Conservation (phyloP, 345 rosid genomes). For the Moricandia moricandioides region DNA sequence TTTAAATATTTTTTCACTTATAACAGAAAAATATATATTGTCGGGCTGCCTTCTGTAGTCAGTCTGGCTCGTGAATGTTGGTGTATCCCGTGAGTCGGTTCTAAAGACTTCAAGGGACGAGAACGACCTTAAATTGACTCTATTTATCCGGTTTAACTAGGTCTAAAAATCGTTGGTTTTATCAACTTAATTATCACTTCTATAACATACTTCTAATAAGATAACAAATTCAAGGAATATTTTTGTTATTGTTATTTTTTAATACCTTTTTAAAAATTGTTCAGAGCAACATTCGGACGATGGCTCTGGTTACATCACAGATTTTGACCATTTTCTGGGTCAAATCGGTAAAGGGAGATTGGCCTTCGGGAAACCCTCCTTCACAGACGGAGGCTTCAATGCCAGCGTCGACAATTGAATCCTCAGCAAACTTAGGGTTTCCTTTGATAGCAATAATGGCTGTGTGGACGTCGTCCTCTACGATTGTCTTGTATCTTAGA, state of each 20-base stretch:
- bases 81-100: slow-evolving; percentile 31
- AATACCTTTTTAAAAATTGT: neutral
- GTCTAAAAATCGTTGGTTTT: neutral
- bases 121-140: neutral
- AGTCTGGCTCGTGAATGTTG: slow-evolving; percentile 31
- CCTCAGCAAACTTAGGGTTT: slow-evolving; percentile 36
- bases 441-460: slow-evolving; percentile 39
- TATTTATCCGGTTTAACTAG: neutral
- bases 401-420: slow-evolving; percentile 25
- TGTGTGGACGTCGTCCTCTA: slow-evolving; percentile 33
- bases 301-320: slow-evolving; percentile 37
- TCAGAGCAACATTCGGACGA: slow-evolving; percentile 31
- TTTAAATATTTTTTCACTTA: neutral
- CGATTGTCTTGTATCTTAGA: slow-evolving; percentile 36
- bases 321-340: slow-evolving; percentile 30
- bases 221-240: neutral
- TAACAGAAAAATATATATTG: too few species aligned
- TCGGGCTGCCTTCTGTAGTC: slow-evolving; percentile 16
- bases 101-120: slow-evolving; percentile 15
- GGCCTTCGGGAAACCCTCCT: slow-evolving; percentile 17
- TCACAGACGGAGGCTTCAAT: slow-evolving; percentile 37
- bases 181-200: neutral
- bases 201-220: neutral
- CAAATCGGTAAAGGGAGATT: slow-evolving; percentile 33
- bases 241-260: neutral